phyloP scores from a whole-genome alignment of 495 filamentous ascomycete species.

The Aspergillus conjunctus region DNA sequence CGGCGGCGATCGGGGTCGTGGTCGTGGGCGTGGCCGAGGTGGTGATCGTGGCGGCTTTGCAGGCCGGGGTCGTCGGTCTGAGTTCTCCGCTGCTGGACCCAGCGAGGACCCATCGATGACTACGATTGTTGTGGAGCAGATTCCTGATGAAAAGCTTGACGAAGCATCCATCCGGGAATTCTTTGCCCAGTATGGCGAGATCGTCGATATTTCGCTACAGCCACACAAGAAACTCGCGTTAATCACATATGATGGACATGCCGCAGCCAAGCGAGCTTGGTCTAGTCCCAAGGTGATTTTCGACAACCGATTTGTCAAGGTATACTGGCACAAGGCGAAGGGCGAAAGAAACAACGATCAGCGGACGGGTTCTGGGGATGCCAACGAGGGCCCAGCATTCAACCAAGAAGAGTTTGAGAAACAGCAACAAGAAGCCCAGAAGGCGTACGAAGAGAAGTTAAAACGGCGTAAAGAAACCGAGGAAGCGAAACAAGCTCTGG shows the following conservation, averaged over 20 bases:
- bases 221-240: conserved; percentile 76
- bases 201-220: conserved; percentile 73
- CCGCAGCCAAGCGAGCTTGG: conserved; percentile 77
- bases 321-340: conserved; percentile 85
- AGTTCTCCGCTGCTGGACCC: conserved; percentile 76
- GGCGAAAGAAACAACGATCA: conserved; percentile 39
- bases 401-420: conserved; percentile 77
- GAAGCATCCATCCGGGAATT: conserved; percentile 76
- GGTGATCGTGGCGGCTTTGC: conserved; percentile 46
- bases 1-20: conserved; percentile 44
- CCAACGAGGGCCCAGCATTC: conserved; percentile 56
- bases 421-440: conserved; percentile 80
- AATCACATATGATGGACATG: conserved; percentile 76
- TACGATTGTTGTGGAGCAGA: conserved; percentile 88
- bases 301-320: conserved; percentile 96
- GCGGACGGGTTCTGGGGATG: conserved; percentile 22
- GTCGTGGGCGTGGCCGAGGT: conserved; percentile 54
- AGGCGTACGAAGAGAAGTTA: conserved; percentile 72
- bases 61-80: conserved; percentile 58
- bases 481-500: conserved; percentile 68
- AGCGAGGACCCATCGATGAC: conserved; percentile 73
- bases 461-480: conserved; percentile 75
- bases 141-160: conserved; percentile 82
- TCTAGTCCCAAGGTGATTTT: conserved; percentile 93
- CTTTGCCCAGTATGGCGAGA: conserved; percentile 82